Evolutionary conservation across 257 asterid genomes (phyloP).

Genomic region (Asclepias syriaca): DNA sequence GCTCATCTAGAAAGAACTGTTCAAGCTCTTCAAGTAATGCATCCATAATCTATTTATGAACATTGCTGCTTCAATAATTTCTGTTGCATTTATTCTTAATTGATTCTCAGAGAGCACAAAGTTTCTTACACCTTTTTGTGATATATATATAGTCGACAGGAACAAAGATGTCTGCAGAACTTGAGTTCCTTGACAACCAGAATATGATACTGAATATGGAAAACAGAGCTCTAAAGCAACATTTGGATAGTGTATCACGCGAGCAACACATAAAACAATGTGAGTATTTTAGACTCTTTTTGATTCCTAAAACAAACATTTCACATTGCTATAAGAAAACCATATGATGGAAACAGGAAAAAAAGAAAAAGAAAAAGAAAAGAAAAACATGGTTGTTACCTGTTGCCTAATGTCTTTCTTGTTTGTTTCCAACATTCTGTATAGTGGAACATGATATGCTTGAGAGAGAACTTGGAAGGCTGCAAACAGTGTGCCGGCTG

Average conservation of each 20-base stretch:
- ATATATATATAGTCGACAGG: slow-evolving; percentile 52
- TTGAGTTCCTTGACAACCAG: slow-evolving; percentile 79
- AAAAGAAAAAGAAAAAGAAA: no score
- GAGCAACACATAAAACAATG: slow-evolving; percentile 81
- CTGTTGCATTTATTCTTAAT: not conserved
- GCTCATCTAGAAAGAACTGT: slow-evolving; percentile 80
- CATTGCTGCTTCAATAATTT: not conserved
- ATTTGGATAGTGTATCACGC: slow-evolving; percentile 68
- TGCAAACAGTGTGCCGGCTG: slow-evolving; percentile 49
- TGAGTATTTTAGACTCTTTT: slow-evolving; percentile 15
- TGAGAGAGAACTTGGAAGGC: slow-evolving; percentile 70
- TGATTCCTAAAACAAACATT: not conserved
- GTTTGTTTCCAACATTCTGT: slow-evolving; percentile 5
- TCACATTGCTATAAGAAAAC: not conserved
- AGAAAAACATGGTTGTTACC: no score
- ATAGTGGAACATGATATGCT: slow-evolving; percentile 87
- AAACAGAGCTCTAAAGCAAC: slow-evolving; percentile 75
- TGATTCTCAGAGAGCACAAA: not conserved
- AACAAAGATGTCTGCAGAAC: slow-evolving; percentile 58
- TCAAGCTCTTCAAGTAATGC: slow-evolving; percentile 54
- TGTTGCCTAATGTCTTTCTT: not conserved
- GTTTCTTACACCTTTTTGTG: not conserved
- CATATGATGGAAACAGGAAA: not conserved
- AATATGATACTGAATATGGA: slow-evolving; percentile 73
- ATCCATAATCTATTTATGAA: not conserved